Base-by-base conservation (phyloP, 148 eudicot genomes). In the Rhododendron griersonianum region DNA sequence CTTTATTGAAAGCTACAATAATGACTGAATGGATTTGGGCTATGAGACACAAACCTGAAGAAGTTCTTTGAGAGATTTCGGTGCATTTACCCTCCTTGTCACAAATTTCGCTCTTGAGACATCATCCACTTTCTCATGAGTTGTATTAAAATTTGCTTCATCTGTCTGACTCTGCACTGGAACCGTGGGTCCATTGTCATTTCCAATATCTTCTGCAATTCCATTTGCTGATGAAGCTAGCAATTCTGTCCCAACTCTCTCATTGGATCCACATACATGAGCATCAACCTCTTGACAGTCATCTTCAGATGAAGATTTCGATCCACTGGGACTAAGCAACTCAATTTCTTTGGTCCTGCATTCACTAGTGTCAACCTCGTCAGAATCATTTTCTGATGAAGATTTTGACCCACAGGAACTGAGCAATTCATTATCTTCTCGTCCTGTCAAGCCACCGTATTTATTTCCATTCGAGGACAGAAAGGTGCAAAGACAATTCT, bases 11-110 rank as follows among this genome's bases (percentile, higher is more conserved):
- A 6, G 21, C 50, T 45, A 13, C 53, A 8, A 25, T 11, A 8
- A 25, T 6, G 65, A 8, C 51, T 23, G 4, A 45, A 30, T 30
- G 65, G 39, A 57, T 61, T 0, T 44, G 47, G 7, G 78, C 69
- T 55, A 86, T 69, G n/a, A 50, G 63, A 9, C 50, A 87, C 88
- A 44, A 77, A 93, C 96, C 96, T 93, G 87, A 69, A 92, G 63
- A 25, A 89, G 88, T 59, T 89, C 83, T 85, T 88, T 88, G 30
- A 89, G 92, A 78, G 89, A 90, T 57, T 85, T 84, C 51, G 59
- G 82, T 23, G 51, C 51, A 67, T 80, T 83, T 71, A 84, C 82
- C 37, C 82, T 83, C 80, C 53, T 83, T 8, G 75, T 35, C 19
- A 83, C 63, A 83, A 65, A 57, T 74, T 85, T 77, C 63, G 79